A percentile compares a stretch with the other conserved stretches of the same genome.
phyloP scores from a whole-genome alignment of 2,329 filamentous ascomycete species.

The Trichoderma simmonsii region DNA sequence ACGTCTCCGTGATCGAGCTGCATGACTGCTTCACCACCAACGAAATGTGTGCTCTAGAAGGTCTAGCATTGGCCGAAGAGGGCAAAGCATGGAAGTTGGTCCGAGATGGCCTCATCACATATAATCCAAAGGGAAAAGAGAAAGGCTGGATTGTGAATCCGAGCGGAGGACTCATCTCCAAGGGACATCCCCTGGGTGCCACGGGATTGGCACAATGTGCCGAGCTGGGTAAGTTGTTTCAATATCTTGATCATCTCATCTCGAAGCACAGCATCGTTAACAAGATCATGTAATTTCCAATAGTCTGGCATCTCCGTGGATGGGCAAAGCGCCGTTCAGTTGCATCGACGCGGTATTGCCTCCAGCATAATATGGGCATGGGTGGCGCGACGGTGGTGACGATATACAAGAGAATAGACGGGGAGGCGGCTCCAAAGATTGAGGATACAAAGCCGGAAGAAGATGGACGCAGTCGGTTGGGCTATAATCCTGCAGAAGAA shows the following conservation, averaged over 20 bases:
- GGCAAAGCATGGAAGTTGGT: not conserved
- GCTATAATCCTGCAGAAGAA: not conserved
- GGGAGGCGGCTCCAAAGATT: not conserved
- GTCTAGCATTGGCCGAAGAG: not conserved
- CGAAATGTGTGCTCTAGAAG: not conserved
- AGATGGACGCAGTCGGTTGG: not conserved
- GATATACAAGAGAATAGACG: slow-evolving; percentile 1
- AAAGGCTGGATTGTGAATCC: slow-evolving; percentile 6
- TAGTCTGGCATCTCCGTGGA: slow-evolving; percentile 6
- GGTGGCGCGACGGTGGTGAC: not conserved
- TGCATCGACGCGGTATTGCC: not conserved
- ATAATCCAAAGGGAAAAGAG: not conserved
- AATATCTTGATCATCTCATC: not conserved
- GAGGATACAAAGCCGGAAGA: not conserved
- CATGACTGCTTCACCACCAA: slow-evolving; percentile 1
- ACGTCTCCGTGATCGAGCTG: not conserved
- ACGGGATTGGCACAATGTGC: not conserved
- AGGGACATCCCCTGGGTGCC: not conserved
- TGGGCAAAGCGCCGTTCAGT: not conserved
- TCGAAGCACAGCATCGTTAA: not conserved
- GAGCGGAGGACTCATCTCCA: not conserved
- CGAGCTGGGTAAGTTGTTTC: not conserved
- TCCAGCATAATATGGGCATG: slow-evolving; percentile 8
- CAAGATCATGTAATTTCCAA: not conserved
- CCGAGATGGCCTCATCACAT: not conserved